Conservation (phyloP, 179 eudicot genomes). For the Camellia oleifera region DNA sequence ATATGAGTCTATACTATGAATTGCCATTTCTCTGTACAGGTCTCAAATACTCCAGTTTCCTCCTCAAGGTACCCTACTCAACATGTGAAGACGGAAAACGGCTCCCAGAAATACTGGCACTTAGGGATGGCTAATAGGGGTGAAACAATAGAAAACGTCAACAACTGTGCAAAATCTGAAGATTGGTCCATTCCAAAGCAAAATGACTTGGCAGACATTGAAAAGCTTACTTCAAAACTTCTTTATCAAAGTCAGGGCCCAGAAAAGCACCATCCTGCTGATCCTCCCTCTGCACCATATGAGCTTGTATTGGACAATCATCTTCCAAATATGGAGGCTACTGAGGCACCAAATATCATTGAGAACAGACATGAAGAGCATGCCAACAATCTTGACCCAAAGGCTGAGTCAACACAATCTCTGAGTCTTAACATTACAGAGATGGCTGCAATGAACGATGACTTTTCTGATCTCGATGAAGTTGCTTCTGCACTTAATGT, state of each 20-base stretch:
- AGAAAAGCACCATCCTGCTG: neutral
- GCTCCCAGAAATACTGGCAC: neutral
- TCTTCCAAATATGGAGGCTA: neutral
- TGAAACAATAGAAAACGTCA: constrained; percentile 3
- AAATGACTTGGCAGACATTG: neutral
- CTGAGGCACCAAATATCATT: neutral
- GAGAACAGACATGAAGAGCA: neutral
- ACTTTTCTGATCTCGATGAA: neutral
- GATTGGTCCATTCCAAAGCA: too few relatives aligned
- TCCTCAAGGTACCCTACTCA: neutral
- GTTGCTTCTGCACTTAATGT: neutral
- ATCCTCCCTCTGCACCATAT: neutral
- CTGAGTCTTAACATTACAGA: constrained; percentile 12
- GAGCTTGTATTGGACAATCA: neutral
- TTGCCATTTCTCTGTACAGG: neutral
- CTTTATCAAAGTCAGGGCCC: constrained; percentile 1
- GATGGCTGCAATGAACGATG: constrained; percentile 11
- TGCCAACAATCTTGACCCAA: neutral
- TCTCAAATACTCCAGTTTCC: neutral
- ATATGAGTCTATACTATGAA: neutral
- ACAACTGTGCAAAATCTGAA: too few relatives aligned
- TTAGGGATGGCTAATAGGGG: neutral
- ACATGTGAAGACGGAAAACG: neutral
- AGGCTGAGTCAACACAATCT: neutral
- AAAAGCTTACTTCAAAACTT: neutral